Evolutionary conservation across 257 asterid genomes (phyloP).

Genomic region (Leptodermis oblonga): DNA sequence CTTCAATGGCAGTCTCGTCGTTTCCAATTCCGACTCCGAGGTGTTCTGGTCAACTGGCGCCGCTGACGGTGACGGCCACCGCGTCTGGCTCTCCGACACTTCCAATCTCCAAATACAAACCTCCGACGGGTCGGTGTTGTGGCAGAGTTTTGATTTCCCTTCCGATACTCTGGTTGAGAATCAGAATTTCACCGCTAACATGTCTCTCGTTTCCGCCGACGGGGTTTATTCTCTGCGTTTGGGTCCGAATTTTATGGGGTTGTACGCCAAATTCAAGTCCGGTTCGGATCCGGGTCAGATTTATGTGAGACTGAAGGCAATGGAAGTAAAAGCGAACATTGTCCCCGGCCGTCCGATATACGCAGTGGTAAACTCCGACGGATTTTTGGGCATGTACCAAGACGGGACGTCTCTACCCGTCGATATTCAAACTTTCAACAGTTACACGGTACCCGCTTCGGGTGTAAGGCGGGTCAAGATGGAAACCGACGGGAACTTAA

Average conservation of each 20-base stretch:
- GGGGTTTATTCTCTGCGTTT: conserved; percentile 71
- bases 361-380: conserved; percentile 50
- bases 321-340: conserved; percentile 68
- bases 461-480: conserved; percentile 63
- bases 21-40: conserved; percentile 58
- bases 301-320: conserved; percentile 58
- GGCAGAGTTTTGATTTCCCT: conserved; percentile 87
- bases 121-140: conserved; percentile 22
- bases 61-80: conserved; percentile 49
- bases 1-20: conserved; percentile 71
- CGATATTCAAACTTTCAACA: conserved; percentile 70
- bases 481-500: conserved; percentile 75
- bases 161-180: conserved; percentile 77
- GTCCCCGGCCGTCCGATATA: conserved; percentile 55
- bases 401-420: conserved; percentile 56
- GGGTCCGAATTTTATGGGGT: conserved; percentile 62
- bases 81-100: conserved; percentile 60
- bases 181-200: conserved; percentile 65
- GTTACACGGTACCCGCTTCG: conserved; percentile 47
- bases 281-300: conserved; percentile 43
- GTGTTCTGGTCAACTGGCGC: conserved; percentile 76
- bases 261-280: conserved; percentile 41
- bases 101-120: conserved; percentile 57
- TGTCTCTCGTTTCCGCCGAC: conserved; percentile 59
- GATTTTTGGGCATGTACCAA: conserved; percentile 81